A percentile compares a stretch with the other conserved stretches of the same genome.
These are phyloP conservation scores for Colletotrichum phormii DNA, from an alignment of 2,329 filamentous ascomycete genomes.

Conservation along the genomic window DNA sequence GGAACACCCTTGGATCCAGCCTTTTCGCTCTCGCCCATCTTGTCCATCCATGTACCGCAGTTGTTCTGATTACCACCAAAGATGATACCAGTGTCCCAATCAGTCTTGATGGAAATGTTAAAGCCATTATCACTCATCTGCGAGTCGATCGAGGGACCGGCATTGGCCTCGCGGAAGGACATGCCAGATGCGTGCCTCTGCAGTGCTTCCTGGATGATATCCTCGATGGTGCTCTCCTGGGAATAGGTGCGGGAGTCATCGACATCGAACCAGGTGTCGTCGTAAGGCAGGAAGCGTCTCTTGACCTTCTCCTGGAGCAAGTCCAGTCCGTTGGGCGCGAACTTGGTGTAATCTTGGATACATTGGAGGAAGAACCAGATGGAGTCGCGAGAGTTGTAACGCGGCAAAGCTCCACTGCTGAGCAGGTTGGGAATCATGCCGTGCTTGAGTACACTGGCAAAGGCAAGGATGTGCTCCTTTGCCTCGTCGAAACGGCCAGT, in stretches of 20 bases:
- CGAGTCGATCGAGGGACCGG: conserved; percentile 85
- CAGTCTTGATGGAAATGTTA: conserved; percentile 88
- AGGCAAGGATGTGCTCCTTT: conserved; percentile 92
- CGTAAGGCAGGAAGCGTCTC: conserved; percentile 91
- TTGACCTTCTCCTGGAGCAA: conserved; percentile 82
- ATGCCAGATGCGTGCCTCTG: conserved; percentile 92
- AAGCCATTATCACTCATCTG: conserved; percentile 96
- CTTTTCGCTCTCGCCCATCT: conserved; percentile 98
- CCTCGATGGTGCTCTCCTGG: conserved; percentile 82
- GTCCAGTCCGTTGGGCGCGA: conserved; percentile 80
- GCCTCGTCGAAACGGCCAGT: conserved; percentile 91
- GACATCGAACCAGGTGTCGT: conserved; percentile 91
- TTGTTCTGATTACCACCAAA: conserved; percentile 95
- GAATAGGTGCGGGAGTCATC: conserved; percentile 90
- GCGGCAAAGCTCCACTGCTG: conserved; percentile 83
- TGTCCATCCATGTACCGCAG: conserved; percentile 99
- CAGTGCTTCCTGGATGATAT: conserved; percentile 92
- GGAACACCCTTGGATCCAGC: conserved; percentile 94
- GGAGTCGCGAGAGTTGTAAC: conserved; percentile 96
- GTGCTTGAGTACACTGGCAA: conserved; percentile 96
- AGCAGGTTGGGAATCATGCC: conserved; percentile 98
- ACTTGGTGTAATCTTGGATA: conserved; percentile 90
- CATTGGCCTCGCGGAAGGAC: conserved; percentile 94
- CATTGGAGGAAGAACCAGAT: conserved; percentile 98
- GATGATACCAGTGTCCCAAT: conserved; percentile 91